A percentile compares a stretch with the other conserved stretches of the same genome.
Conservation (phyloP, 495 filamentous ascomycete genomes). For the Delitschia confertaspora region DNA sequence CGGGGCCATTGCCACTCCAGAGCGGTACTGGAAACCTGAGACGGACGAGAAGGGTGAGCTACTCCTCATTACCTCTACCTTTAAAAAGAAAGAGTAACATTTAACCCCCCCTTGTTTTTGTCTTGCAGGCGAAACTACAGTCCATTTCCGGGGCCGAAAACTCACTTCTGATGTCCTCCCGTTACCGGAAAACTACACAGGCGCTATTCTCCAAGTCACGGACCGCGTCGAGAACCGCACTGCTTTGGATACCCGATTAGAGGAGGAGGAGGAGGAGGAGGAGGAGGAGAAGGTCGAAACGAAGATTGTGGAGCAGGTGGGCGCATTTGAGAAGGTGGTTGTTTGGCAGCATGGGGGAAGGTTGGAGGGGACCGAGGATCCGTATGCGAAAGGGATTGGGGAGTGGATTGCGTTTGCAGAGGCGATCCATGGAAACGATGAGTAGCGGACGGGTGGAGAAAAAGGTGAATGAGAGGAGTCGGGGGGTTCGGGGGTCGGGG, state of each 20-base stretch:
- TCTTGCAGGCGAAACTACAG: constrained; percentile 41
- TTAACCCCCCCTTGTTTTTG: neutral
- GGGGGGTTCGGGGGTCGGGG: too few species aligned
- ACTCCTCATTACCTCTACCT: constrained; percentile 11
- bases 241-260: constrained; percentile 27
- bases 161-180: constrained; percentile 58
- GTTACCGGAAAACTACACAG: constrained; percentile 62
- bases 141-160: constrained; percentile 78
- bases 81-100: too few species aligned
- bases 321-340: constrained; percentile 64
- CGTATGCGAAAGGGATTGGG: constrained; percentile 54
- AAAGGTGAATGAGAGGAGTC: too few species aligned
- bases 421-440: constrained; percentile 35
- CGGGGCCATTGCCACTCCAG: constrained; percentile 55
- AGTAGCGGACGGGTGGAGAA: too few species aligned
- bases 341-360: constrained; percentile 69
- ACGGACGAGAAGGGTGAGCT: constrained; percentile 26
- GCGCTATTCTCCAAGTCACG: constrained; percentile 23
- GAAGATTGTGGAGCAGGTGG: constrained; percentile 54
- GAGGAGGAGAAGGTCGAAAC: constrained; percentile 43
- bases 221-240: constrained; percentile 14
- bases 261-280: constrained; percentile 41
- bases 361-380: constrained; percentile 37
- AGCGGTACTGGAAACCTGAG: constrained; percentile 64
- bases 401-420: constrained; percentile 81